Evolutionary conservation across 805 yeast genomes (phyloP), one percentile per base, ranked within the genome.

Genomic region (Saccharomycopsis schoenii): DNA sequence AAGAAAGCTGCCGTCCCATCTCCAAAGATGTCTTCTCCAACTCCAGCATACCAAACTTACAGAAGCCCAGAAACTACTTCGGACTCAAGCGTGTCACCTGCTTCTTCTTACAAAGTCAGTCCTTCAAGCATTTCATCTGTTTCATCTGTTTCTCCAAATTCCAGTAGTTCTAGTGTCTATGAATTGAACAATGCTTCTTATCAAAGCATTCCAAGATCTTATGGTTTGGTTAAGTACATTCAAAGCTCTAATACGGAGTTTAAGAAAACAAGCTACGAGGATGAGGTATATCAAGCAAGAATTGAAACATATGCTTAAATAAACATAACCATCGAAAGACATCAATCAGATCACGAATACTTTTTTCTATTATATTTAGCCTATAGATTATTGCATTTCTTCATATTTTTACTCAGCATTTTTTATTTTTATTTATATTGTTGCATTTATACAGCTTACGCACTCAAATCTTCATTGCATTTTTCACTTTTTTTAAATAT

Each of bases 161-260:
- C 60, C 9, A 60, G 56, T 24, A 34, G 9, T 19, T 52, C 52
- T 56, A 62, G 64, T 54, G 51, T 56, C n/a, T 55, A 55, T 58
- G 50, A 56, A 37, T 24, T 40, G 25, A 17, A 29, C 1, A 55
- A 58, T 15, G 58, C 58, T 14, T 57, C 60, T 43, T 51, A 54
- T 15, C 60, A 61, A 19, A 60, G 15, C 41, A 62, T 62, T 57
- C 52, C 60, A 19, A 36, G 40, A 39, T 57, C 58, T 6, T 39
- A 42, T 29, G 47, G 60, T 4, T 60, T 62, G 41, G 64, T 54
- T 6, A 43, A 62, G 37, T 62, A 47, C 29, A 62, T 62, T 34
- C 64, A 62, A 36, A 62, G 63, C 12, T 60, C 64, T 2, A 55
- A 60, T n/a, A 62, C 64, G 11, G 47, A 39, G 54, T 62, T 57